Evolutionary conservation across 139 green algal genomes (phyloP), one percentile per base, ranked within the genome.

Genomic region (Chlamydomonas applanata): DNA sequence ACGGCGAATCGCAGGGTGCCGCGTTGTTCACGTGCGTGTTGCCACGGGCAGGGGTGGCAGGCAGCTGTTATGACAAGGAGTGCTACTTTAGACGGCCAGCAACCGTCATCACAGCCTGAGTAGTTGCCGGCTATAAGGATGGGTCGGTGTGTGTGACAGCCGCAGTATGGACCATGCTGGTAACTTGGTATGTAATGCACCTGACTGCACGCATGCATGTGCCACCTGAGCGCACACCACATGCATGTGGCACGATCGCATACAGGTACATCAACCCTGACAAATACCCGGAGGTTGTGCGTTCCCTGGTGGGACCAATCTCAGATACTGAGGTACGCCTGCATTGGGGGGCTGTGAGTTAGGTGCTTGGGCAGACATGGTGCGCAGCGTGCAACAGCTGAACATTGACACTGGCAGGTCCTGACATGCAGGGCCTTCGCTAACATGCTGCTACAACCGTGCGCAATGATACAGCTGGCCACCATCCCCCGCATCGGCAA

Each of bases 401-500:
- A 5, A 13, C 24, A 13, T 27, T 30, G n/a, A n/a, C n/a, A 63
- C 24, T 27, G 19, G 2, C 65, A 72, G 4, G 19, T 71, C 9
- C 63, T 30, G 27, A 33, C 63, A 71, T 74, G 69, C 20, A 49
- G 4, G 9, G 34, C 11, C 11, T 4, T 72, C 4, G 14, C 57
- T 69, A 9, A 13, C 62, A 22, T 68, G 25, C 33, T 34, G 27
- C 64, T 71, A 22, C 64, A 56, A 25, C 16, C 44, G 40, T n/a
- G 17, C 45, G 66, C 66, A 72, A 20, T 68, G 29, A 9, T 56
- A 19, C 69, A 54, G 69, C 29, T 66, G 7, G 52, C 52, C 34
- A 20, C 2, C 33, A 34, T 75, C 3, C 74, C 80, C 11, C 91
- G 87, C 56, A 95, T 96, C 32, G 92, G 94, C 65, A 97, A 92